Conservation (phyloP, 768 basidiomycete genomes). For the Termitomyces bulborhizus region DNA sequence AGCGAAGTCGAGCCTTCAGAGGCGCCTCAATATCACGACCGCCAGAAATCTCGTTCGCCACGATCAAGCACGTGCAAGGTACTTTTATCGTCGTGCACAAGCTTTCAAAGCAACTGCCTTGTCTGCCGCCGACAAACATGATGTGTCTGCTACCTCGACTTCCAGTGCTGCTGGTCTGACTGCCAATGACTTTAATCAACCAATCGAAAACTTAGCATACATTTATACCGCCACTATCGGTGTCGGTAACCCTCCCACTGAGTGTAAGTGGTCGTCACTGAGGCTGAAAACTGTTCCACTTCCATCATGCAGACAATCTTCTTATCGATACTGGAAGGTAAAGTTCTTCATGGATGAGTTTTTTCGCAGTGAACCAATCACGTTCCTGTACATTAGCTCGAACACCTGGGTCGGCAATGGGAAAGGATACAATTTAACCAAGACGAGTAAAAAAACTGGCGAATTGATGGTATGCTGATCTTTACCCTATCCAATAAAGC, state of each 20-base stretch:
- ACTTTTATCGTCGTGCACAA: not conserved
- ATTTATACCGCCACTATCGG: not conserved
- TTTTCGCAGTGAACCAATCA: not conserved
- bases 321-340: constrained; percentile 58
- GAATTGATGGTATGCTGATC: constrained; percentile 37
- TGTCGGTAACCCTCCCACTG: not conserved
- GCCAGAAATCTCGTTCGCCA: constrained; percentile 39
- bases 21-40: constrained; percentile 44
- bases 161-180: not conserved
- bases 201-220: not conserved
- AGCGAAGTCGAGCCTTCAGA: constrained; percentile 43
- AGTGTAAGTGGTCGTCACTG: not conserved
- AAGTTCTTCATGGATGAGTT: not conserved
- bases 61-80: constrained; percentile 44
- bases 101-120: constrained; percentile 6
- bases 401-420: constrained; percentile 59
- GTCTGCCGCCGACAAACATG: not conserved
- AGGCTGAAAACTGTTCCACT: not conserved
- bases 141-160: not conserved
- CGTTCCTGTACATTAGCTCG: constrained; percentile 29
- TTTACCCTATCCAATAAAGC: not conserved
- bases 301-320: constrained; percentile 33
- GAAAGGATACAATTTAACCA: constrained; percentile 35
- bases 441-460: constrained; percentile 39
- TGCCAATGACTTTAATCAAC: not conserved